These are phyloP conservation scores for Puccinia coronata DNA, from an alignment of 1,284 basidiomycete species.

Conservation along the genomic window DNA sequence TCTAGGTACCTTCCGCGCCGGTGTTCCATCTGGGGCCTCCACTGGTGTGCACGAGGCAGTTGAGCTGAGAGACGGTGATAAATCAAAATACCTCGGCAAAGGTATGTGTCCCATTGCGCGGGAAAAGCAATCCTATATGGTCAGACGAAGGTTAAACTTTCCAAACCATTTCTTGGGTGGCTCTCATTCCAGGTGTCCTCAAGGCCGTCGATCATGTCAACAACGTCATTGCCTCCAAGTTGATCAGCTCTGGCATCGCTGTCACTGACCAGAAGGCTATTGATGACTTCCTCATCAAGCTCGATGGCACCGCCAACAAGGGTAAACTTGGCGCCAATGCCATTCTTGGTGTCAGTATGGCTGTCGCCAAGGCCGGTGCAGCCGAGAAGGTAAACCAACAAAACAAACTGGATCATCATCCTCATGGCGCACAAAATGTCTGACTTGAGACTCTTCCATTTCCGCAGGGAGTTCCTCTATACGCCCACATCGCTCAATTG, in stretches of 20 bases:
- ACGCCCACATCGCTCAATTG: constrained; percentile 93
- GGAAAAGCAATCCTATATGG: not conserved
- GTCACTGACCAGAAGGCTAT: constrained; percentile 94
- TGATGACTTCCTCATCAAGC: constrained; percentile 97
- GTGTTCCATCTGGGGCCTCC: constrained; percentile 96
- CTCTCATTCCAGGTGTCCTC: constrained; percentile 69
- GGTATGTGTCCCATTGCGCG: constrained; percentile 63
- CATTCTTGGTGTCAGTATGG: constrained; percentile 98
- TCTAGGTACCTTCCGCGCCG: constrained; percentile 85
- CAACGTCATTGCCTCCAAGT: constrained; percentile 80
- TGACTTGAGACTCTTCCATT: not conserved
- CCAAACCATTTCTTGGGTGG: not conserved
- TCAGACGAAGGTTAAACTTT: not conserved
- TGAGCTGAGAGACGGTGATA: constrained; percentile 96
- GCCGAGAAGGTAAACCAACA: constrained; percentile 68
- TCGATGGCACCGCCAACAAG: constrained; percentile 97
- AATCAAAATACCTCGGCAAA: constrained; percentile 90
- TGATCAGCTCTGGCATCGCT: constrained; percentile 80
- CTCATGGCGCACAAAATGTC: not conserved
- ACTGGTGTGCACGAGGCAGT: constrained; percentile 98
- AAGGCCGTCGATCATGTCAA: constrained; percentile 97
- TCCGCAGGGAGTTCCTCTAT: constrained; percentile 76
- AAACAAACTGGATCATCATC: not conserved
- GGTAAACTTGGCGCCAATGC: constrained; percentile 99
- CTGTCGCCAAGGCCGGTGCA: constrained; percentile 88